Percentiles rank a stretch among this genome's conserved stretches.
phyloP scores from a whole-genome alignment of 192 early-diverging fungal species.

The Helicostylum pulchrum region DNA sequence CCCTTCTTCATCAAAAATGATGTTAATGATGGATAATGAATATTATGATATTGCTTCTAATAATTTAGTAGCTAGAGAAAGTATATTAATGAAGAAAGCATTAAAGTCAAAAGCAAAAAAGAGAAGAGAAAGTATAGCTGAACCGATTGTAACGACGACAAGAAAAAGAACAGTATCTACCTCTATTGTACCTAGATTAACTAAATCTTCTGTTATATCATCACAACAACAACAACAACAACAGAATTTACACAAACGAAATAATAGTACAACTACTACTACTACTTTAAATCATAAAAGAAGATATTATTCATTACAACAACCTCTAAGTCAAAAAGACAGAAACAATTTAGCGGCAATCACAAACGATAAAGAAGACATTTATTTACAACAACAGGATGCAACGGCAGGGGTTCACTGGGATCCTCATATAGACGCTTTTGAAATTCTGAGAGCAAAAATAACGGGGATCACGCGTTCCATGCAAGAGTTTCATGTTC shows the following conservation, averaged over 20 bases:
- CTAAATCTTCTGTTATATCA: constrained; percentile 12
- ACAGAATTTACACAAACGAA: no score
- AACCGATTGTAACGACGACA: not conserved
- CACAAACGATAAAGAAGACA: not conserved
- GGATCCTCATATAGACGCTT: constrained; percentile 22
- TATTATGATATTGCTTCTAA: no score
- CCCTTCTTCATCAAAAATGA: no score
- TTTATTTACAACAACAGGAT: not conserved
- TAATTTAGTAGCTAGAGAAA: constrained; percentile 9
- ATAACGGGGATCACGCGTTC: constrained; percentile 22
- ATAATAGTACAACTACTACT: no score
- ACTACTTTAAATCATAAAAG: no score
- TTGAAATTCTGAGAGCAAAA: constrained; percentile 21
- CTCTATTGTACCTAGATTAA: constrained; percentile 3
- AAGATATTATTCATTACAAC: not conserved
- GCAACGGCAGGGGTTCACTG: not conserved
- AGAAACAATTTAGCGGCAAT: constrained; percentile 2
- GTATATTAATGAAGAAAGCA: constrained; percentile 9
- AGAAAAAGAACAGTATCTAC: constrained; percentile 6
- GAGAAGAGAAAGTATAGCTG: constrained; percentile 19
- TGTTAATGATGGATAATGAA: no score
- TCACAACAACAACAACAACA: not conserved
- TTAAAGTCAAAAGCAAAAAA: constrained; percentile 11
- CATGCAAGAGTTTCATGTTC: constrained; percentile 25
- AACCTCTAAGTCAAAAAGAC: not conserved